These are phyloP conservation scores for Herpetospermum pedunculosum DNA, from an alignment of 306 rosid genomes.

Conservation along the genomic window DNA sequence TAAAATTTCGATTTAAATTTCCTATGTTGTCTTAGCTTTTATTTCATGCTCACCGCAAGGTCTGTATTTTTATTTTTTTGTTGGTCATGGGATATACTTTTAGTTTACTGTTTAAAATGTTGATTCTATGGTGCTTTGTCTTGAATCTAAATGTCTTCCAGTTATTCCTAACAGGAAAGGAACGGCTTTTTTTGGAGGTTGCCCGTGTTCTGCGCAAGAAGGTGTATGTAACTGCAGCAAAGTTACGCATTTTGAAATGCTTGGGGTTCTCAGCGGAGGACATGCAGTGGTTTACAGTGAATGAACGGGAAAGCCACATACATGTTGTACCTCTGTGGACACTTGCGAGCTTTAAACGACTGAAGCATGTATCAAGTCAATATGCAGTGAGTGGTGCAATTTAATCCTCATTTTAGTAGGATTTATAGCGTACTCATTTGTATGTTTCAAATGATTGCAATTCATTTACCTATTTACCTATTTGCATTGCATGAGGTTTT, in stretches of 20 bases:
- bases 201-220: constrained; percentile 76
- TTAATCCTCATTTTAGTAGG: neutral
- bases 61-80: neutral
- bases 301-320: constrained; percentile 83
- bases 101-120: neutral
- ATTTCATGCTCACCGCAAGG: neutral
- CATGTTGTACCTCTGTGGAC: constrained; percentile 97
- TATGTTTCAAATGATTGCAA: neutral
- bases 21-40: neutral
- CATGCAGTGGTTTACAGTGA: constrained; percentile 77
- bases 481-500: constrained; percentile 2
- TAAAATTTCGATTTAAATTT: constrained; percentile 18
- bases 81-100: neutral
- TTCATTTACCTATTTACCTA: neutral
- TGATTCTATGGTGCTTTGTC: neutral
- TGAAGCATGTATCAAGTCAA: constrained; percentile 69
- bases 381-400: constrained; percentile 38
- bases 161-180: constrained; percentile 52
- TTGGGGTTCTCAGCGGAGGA: constrained; percentile 63
- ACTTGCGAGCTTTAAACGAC: constrained; percentile 84
- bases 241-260: constrained; percentile 66
- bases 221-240: constrained; percentile 69
- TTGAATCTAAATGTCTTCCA: neutral
- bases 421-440: neutral
- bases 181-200: constrained; percentile 84